phyloP scores from a whole-genome alignment of 805 yeast species.

The Metschnikowia sp. region DNA sequence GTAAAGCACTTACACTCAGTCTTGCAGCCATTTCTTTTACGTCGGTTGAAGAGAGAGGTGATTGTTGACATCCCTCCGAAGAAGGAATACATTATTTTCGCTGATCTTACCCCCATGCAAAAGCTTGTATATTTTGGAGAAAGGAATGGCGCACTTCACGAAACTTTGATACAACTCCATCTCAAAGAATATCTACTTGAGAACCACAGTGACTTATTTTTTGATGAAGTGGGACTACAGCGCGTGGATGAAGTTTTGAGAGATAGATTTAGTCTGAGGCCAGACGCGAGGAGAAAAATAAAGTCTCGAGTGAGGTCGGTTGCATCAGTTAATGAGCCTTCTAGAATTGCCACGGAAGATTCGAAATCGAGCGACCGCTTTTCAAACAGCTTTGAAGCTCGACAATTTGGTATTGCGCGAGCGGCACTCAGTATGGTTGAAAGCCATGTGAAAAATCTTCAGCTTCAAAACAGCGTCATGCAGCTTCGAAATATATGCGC shows the following conservation, averaged over 20 bases:
- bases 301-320: too few species aligned
- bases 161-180: constrained; percentile 43
- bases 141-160: constrained; percentile 42
- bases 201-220: constrained; percentile 28
- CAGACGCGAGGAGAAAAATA: background rate
- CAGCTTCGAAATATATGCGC: constrained; percentile 82
- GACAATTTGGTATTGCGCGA: background rate
- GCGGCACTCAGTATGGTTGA: constrained; percentile 1
- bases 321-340: too few species aligned
- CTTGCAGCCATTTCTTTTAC: constrained; percentile 78
- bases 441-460: constrained; percentile 1
- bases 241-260: constrained; percentile 42
- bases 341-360: too few species aligned
- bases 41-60: constrained; percentile 78
- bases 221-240: constrained; percentile 16
- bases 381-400: too few species aligned
- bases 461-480: constrained; percentile 66
- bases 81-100: constrained; percentile 80
- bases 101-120: constrained; percentile 64
- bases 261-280: constrained; percentile 25
- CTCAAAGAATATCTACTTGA: constrained; percentile 50
- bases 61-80: constrained; percentile 73
- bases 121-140: constrained; percentile 56
- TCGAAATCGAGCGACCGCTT: too few species aligned
- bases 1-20: constrained; percentile 81